phyloP scores from a whole-genome alignment of 2,329 filamentous ascomycete genomes.

The Fusarium buxicola region DNA sequence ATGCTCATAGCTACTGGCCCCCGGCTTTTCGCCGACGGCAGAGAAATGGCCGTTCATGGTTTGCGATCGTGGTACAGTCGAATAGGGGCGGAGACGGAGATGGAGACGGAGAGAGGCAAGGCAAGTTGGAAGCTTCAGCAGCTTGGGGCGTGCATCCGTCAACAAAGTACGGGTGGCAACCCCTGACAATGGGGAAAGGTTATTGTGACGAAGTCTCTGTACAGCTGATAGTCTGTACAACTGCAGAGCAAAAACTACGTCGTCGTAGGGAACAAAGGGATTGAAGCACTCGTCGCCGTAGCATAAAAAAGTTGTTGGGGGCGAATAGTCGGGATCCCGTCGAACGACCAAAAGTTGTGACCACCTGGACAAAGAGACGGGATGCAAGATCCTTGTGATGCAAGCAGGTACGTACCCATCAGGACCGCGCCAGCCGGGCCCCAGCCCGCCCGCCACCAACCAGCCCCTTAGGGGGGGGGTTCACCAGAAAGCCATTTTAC shows the following conservation, averaged over 20 bases:
- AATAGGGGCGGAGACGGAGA: slow-evolving; percentile 4
- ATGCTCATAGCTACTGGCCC: slow-evolving; percentile 81
- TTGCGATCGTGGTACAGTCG: slow-evolving; percentile 37
- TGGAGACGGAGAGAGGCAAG: slow-evolving; percentile 17
- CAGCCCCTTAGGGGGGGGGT: slow-evolving; percentile 15
- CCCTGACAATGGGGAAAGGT: slow-evolving; percentile 22
- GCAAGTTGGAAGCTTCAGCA: slow-evolving; percentile 32
- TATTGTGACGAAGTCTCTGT: slow-evolving; percentile 16
- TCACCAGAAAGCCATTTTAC: slow-evolving; percentile 1
- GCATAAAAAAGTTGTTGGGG: slow-evolving; percentile 28
- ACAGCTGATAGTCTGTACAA: neutral
- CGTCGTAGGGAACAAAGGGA: slow-evolving; percentile 8
- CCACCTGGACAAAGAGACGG: slow-evolving; percentile 40
- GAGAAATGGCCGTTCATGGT: slow-evolving; percentile 86
- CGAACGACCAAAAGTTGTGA: slow-evolving; percentile 43
- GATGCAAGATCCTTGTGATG: slow-evolving; percentile 39
- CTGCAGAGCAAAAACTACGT: neutral
- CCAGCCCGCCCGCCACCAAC: slow-evolving; percentile 20
- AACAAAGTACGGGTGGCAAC: slow-evolving; percentile 25
- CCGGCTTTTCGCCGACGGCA: slow-evolving; percentile 73
- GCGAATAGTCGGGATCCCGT: slow-evolving; percentile 30
- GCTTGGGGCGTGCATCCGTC: slow-evolving; percentile 37
- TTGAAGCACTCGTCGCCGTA: slow-evolving; percentile 4
- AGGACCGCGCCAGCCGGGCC: neutral
- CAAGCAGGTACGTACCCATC: slow-evolving; percentile 34